phyloP scores from a whole-genome alignment of 169 alveolate genomes.

The Plasmodium inui region DNA sequence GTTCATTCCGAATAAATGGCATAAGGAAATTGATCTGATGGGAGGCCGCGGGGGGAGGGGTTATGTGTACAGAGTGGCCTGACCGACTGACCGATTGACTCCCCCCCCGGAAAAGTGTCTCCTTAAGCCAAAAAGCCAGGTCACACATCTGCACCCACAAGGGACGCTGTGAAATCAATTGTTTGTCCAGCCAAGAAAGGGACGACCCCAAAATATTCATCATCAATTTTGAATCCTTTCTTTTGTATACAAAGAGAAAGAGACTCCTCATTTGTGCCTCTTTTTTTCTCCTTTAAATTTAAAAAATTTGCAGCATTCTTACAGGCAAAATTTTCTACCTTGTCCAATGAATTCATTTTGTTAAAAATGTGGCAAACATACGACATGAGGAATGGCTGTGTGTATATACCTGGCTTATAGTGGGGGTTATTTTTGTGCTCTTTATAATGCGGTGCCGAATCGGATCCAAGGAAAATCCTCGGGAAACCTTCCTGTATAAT shows the following conservation, averaged over 20 bases:
- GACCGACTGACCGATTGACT: background rate
- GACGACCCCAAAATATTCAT: slow-evolving; percentile 76
- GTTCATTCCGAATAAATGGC: background rate
- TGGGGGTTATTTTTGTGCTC: slow-evolving; percentile 60
- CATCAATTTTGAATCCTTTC: slow-evolving; percentile 23
- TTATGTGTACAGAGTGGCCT: background rate
- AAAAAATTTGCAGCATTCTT: slow-evolving; percentile 80
- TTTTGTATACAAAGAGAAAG: slow-evolving; percentile 26
- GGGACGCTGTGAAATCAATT: slow-evolving; percentile 65
- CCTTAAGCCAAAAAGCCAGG: background rate
- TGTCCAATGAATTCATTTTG: slow-evolving; percentile 75
- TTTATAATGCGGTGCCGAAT: slow-evolving; percentile 86
- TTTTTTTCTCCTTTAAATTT: slow-evolving; percentile 75
- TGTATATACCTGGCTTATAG: slow-evolving; percentile 84
- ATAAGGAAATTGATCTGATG: background rate
- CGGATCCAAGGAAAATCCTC: slow-evolving; percentile 85
- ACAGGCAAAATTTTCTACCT: slow-evolving; percentile 80
- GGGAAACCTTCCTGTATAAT: slow-evolving; percentile 66
- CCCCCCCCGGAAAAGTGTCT: background rate
- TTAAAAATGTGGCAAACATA: slow-evolving; percentile 79
- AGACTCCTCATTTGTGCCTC: background rate
- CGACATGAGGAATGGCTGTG: slow-evolving; percentile 83
- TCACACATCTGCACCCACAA: background rate
- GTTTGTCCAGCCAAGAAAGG: slow-evolving; percentile 83
- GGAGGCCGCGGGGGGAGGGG: background rate